Evolutionary conservation across 1,284 basidiomycete species (phyloP), one percentile per base, ranked within the genome.

Genomic region (Cryptococcus sp.): DNA sequence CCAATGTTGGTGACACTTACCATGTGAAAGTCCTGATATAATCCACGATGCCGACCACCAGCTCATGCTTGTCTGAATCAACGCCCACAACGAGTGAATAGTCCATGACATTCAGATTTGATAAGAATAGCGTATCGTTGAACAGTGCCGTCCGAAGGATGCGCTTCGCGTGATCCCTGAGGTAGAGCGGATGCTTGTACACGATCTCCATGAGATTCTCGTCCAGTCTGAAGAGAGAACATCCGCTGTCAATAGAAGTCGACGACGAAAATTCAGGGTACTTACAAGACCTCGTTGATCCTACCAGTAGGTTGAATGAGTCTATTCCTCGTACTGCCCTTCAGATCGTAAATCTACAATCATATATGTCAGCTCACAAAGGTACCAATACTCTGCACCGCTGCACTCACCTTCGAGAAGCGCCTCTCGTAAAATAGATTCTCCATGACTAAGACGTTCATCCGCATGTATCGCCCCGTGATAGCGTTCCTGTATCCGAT

Each of bases 101-200:
- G 78, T 99, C 96, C 96, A 99, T 99, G 55, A 97, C 92, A 73
- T 98, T 96, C 65, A 97, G 88, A 64, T 94, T 92, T 11, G 91
- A 89, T 48, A 99, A 80, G 79, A 99, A 99, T 4, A 83, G 79
- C 82, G 88, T 93, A 76, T 99, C 96, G 72, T 96, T 98, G 81
- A 86, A 93, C 45, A 99, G 81, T 17, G 94, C 90, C 16, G 91
- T 89, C 30, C 91, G 86, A 17, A 99, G 80, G 55, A 97, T 91
- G 19, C 91, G 87, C 78, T 99, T 98, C 0, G 91, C 89, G 70
- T 97, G 92, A 77, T 99, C 96, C 43, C 92, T 88, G 23, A 99
- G 83, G 74, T 96, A 97, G 69, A 98, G 89, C 1, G 96, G 96
- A 39, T 86, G 70, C 61, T 69, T 76, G 61, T 79, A 71, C 15